Percentiles rank a stretch among this genome's conserved stretches.
These are phyloP conservation scores for Lepidium campestre DNA, from an alignment of 441 rosid genomes.

Conservation along the genomic window DNA sequence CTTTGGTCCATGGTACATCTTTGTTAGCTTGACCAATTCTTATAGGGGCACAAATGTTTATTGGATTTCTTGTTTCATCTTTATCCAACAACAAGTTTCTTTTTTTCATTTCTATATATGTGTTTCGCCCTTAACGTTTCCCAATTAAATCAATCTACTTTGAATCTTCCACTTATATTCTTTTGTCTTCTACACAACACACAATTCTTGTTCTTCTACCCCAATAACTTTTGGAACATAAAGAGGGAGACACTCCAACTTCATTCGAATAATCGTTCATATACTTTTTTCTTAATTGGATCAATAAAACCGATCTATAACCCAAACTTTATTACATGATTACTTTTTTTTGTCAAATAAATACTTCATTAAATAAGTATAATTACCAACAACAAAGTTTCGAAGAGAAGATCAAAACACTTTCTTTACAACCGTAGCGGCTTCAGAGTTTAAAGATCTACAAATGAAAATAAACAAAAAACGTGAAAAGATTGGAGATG, in stretches of 20 bases:
- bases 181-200: conserved; percentile 30
- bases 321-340: no score
- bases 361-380: no score
- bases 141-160: conserved; percentile 26
- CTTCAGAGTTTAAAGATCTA: no score
- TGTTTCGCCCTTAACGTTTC: conserved; percentile 15
- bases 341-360: no score
- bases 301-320: no score
- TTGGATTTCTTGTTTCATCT: conserved; percentile 31
- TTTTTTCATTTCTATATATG: not conserved
- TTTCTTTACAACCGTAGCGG: no score
- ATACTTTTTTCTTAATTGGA: no score
- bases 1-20: conserved; percentile 32
- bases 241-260: conserved; percentile 20
- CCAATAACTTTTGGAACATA: conserved; percentile 19
- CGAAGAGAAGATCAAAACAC: no score
- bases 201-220: conserved; percentile 17
- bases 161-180: conserved; percentile 26
- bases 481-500: no score
- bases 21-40: conserved; percentile 33
- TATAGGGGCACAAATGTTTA: conserved; percentile 23
- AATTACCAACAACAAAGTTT: no score
- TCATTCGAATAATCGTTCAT: not conserved
- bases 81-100: conserved; percentile 26
- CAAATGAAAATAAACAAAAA: no score